Conservation (phyloP, 2,329 filamentous ascomycete genomes). For the Scolecobasidium constrictum region DNA sequence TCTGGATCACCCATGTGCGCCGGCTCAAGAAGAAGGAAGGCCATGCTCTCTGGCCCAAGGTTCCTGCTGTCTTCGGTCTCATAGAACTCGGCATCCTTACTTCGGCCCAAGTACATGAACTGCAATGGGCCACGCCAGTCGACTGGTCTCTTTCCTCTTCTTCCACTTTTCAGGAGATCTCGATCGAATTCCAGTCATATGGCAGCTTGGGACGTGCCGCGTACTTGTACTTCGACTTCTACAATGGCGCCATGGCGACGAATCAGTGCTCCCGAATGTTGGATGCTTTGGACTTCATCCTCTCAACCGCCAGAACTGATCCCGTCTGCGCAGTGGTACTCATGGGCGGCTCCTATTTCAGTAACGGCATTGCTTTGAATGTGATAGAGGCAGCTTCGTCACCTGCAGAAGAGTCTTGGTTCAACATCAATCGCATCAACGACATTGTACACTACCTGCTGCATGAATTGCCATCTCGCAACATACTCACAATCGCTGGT, state of each 20-base stretch:
- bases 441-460: constrained; percentile 29
- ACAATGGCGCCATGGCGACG: constrained; percentile 35
- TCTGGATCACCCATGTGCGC: constrained; percentile 32
- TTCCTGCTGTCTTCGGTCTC: constrained; percentile 26
- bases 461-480: constrained; percentile 24
- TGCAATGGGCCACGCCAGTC: constrained; percentile 13
- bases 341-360: constrained; percentile 33
- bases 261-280: constrained; percentile 26
- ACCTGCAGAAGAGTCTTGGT: constrained; percentile 30
- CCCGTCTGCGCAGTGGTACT: constrained; percentile 27
- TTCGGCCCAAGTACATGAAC: constrained; percentile 11
- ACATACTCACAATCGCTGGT: constrained; percentile 28
- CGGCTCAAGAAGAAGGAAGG: constrained; percentile 28
- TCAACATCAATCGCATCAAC: constrained; percentile 35
- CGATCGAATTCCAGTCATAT: constrained; percentile 25
- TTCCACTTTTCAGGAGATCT: constrained; percentile 29
- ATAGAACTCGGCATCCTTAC: constrained; percentile 23
- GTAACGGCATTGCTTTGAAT: constrained; percentile 34
- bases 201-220: constrained; percentile 21
- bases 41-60: constrained; percentile 30
- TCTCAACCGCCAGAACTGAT: constrained; percentile 16
- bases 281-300: constrained; percentile 25
- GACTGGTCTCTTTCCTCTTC: constrained; percentile 21
- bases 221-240: constrained; percentile 32
- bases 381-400: constrained; percentile 30